Evolutionary conservation across 2,329 filamentous ascomycete genomes (phyloP), one percentile per base, ranked within the genome.

Genomic region (Stemphylium beticola): DNA sequence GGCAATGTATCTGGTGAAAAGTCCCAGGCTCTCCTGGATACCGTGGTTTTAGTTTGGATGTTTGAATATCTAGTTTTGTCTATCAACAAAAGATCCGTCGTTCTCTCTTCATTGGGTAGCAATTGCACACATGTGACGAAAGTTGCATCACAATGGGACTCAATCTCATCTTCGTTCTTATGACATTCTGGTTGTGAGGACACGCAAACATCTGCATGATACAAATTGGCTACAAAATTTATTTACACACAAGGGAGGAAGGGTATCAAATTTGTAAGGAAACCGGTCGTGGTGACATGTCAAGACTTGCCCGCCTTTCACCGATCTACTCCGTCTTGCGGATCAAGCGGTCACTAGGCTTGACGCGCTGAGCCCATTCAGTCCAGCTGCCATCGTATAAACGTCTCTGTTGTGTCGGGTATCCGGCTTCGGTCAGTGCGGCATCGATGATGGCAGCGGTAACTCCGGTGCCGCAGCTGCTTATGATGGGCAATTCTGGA

Each of bases 331-430:
- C 62, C 4, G 57, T 77, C 72, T 87, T 89, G 47, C 79, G 67
- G 65, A 90, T 89, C 57, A 90, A 76, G 52, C 83, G 83, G 36
- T 90, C 87, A 2, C 82, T 80, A 20, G 85, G 80, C 54, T 80
- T 80, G 36, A 87, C 85, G 51, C 86, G 79, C 68, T 89, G 87
- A 33, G 87, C 87, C 86, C 87, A 90, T 87, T 81, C 96, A 84
- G 95, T 98, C 95, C 95, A 99, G 76, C 93, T 96, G 42, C 95
- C 95, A 74, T 99, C 95, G 69, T 99, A 99, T 18, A 99, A 82
- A 71, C 84, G 87, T 63, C 91, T 85, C 49, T 85, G 84, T 57
- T 87, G 83, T 4, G 85, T 80, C 2, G 89, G 90, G 70, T 87
- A 93, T 1, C 87, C 88, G 18, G 93, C 91, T 74, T 92, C 87